Evolutionary conservation across 2,329 filamentous ascomycete genomes (phyloP), one percentile per base, ranked within the genome.

Genomic region (Cephalotrichum gorgonifer): DNA sequence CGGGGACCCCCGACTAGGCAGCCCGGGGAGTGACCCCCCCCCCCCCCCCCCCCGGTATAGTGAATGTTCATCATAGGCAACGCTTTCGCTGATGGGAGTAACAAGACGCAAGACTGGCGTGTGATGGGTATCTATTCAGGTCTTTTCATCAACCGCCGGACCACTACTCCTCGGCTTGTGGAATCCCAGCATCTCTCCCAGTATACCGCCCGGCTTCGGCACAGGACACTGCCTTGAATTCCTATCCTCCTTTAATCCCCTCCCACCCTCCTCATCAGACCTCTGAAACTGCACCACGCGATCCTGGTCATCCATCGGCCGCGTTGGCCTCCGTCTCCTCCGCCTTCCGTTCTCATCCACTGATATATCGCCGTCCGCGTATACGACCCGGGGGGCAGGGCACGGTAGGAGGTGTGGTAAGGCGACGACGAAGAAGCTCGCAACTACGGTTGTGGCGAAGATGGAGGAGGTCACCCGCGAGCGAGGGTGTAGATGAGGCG

Each of bases 391-490:
- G 2, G 87, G 87, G 43, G 88, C 87, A 1, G 93, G 93, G 63
- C 93, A 98, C 2, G 93, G 93, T 17, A 98, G 78, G 27, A 94
- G 63, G 64, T 98, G 93, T 22, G 93, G 93, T 42, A 95, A 74
- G 27, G 81, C 88, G 48, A 98, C 93, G 53, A 98, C 90, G 54
- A 95, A 78, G 66, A 98, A 95, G 57, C 86, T 93, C 28, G 89
- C 83, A 54, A 87, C 76, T 49, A 97, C 78, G 1, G 91, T 97
- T n/a, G 86, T 88, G 46, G 88, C 89, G 71, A 98, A 98, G 52
- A 98, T 83, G 43, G 89, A 93, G 50, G 86, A 90, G 58, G 93
- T 98, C 71, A 88, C 87, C 59, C 88, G 84, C 57, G 91, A 97
- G 66, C 90, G 84, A 30, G 93, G 93, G 66, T 98, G 93, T 39